phyloP scores from a whole-genome alignment of 2,329 filamentous ascomycete species.

The Elsinoe fawcettii region DNA sequence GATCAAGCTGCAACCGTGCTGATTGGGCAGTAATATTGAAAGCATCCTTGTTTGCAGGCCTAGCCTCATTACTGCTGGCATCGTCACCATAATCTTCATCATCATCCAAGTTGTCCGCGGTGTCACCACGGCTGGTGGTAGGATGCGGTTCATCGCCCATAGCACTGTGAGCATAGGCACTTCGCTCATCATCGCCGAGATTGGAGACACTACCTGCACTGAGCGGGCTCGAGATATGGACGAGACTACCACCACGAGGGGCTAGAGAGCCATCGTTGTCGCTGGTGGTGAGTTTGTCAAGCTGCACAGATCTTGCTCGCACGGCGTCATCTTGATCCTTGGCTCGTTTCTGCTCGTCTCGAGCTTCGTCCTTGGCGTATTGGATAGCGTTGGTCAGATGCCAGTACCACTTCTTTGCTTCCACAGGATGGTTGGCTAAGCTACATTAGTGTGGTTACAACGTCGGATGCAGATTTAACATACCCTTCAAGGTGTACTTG shows the following conservation, averaged over 20 bases:
- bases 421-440: constrained; percentile 84
- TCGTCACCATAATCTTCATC: constrained; percentile 75
- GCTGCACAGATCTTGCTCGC: constrained; percentile 68
- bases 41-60: constrained; percentile 74
- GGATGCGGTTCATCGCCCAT: constrained; percentile 47
- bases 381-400: constrained; percentile 97
- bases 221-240: background rate
- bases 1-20: constrained; percentile 82
- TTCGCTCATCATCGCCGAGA: constrained; percentile 44
- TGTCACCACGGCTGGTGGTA: constrained; percentile 42
- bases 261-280: constrained; percentile 22
- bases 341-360: constrained; percentile 73
- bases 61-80: constrained; percentile 66
- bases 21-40: constrained; percentile 97
- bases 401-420: constrained; percentile 99
- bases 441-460: background rate
- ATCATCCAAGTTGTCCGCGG: constrained; percentile 49
- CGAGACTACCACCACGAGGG: background rate
- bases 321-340: constrained; percentile 67
- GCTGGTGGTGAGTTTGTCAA: constrained; percentile 39
- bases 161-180: constrained; percentile 50
- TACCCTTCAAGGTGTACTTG: constrained; percentile 81
- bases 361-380: constrained; percentile 94
- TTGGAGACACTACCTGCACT: constrained; percentile 15
- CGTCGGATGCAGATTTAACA: background rate